Conservation (phyloP, 2,329 filamentous ascomycete species). For the Penicillium sp. region DNA sequence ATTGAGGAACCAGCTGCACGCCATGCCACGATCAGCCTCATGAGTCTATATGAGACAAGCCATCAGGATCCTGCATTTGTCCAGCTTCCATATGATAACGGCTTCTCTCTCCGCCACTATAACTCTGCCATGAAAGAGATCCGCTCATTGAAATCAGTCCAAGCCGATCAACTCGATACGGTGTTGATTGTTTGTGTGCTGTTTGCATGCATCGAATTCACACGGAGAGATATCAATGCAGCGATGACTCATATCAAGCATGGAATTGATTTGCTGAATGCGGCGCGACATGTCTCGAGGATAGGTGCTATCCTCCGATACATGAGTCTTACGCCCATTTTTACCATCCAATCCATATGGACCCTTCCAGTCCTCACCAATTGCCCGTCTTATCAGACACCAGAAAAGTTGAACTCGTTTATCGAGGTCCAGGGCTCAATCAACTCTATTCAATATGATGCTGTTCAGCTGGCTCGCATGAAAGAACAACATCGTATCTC, state of each 20-base stretch:
- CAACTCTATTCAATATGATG: slow-evolving; percentile 1
- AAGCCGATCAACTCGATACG: background rate
- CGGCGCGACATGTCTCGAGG: background rate
- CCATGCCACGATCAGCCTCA: background rate
- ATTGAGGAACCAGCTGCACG: slow-evolving; percentile 1
- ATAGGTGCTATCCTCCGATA: slow-evolving; percentile 1
- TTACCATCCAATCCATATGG: background rate
- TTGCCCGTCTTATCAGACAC: background rate
- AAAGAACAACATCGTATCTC: background rate
- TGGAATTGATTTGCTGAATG: background rate
- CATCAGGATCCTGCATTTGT: background rate
- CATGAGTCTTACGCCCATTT: background rate
- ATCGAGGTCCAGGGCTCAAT: slow-evolving; percentile 1
- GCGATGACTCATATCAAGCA: slow-evolving; percentile 3
- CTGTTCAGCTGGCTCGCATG: background rate
- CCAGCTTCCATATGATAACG: background rate
- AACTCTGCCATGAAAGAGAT: slow-evolving; percentile 3
- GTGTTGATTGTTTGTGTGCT: background rate
- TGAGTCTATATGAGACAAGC: background rate
- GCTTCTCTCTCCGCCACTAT: slow-evolving; percentile 1
- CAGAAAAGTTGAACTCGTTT: background rate
- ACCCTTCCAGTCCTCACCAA: background rate
- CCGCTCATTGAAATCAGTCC: background rate
- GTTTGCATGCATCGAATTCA: background rate
- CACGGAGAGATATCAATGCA: slow-evolving; percentile 2